These are phyloP conservation scores for Ophiognomonia clavigignenti-juglandacearum DNA, from an alignment of 2,329 filamentous ascomycete genomes.

Conservation along the genomic window DNA sequence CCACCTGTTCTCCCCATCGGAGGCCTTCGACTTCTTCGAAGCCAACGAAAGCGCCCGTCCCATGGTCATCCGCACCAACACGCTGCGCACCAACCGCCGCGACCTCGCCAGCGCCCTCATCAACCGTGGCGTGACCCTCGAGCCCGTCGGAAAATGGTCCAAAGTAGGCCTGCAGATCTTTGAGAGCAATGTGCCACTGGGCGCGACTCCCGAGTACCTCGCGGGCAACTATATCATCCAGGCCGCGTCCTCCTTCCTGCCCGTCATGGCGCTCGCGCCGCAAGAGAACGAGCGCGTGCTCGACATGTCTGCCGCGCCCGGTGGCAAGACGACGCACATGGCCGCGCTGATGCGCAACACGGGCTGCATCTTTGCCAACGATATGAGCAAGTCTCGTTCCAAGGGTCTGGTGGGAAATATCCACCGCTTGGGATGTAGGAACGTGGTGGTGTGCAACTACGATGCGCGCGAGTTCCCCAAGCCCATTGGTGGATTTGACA, in stretches of 20 bases:
- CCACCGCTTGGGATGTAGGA: conserved; percentile 87
- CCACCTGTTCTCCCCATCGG: conserved; percentile 83
- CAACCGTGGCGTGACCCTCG: conserved; percentile 91
- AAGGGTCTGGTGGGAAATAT: conserved; percentile 99
- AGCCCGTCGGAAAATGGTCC: conserved; percentile 97
- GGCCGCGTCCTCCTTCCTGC: conserved; percentile 92
- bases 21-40: conserved; percentile 98
- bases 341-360: conserved; percentile 98
- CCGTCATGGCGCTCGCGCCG: conserved; percentile 93
- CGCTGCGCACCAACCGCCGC: conserved; percentile 68
- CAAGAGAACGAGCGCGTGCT: conserved; percentile 89
- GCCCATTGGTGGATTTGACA: conserved; percentile 92
- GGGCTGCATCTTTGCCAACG: conserved; percentile 91
- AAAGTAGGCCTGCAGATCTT: conserved; percentile 97
- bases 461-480: conserved; percentile 91
- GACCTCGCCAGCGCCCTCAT: conserved; percentile 91
- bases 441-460: conserved; percentile 93
- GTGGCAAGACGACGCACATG: conserved; percentile 94
- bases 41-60: conserved; percentile 94
- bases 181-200: conserved; percentile 77
- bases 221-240: conserved; percentile 98
- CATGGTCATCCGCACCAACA: conserved; percentile 95
- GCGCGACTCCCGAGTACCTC: conserved; percentile 95
- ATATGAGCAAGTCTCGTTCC: conserved; percentile 86
- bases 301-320: conserved; percentile 91